A percentile compares a stretch with the other conserved stretches of the same genome.
Evolutionary conservation across 2,329 filamentous ascomycete species (phyloP).

Genomic region (Thielaviopsis musarum): DNA sequence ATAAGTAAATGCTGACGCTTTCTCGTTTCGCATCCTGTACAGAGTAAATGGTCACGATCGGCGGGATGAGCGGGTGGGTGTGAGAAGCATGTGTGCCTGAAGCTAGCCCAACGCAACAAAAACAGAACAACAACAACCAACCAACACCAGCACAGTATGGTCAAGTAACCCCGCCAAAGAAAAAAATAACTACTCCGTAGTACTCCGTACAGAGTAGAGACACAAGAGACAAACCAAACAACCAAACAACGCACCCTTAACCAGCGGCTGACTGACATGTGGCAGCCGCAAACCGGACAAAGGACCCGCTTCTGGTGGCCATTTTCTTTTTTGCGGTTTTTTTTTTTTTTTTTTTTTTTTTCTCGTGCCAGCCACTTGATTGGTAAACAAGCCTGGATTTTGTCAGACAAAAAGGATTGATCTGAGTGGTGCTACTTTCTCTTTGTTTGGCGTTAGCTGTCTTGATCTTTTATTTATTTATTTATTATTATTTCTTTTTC

Average conservation of each 20-base stretch:
- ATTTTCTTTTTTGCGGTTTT: background rate
- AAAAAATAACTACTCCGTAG: no score
- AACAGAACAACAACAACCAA: background rate
- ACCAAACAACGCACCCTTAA: background rate
- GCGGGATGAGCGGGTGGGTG: background rate
- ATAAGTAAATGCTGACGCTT: no score
- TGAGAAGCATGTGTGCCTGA: background rate
- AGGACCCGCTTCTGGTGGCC: background rate
- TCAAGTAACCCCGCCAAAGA: background rate
- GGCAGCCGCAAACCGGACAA: background rate
- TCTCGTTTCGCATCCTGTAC: no score
- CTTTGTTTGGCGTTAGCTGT: no score
- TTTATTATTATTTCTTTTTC: no score
- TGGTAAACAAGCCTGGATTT: no score
- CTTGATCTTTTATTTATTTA: no score
- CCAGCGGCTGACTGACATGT: background rate
- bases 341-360: background rate
- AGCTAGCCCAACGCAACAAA: background rate
- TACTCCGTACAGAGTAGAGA: background rate
- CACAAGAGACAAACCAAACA: background rate
- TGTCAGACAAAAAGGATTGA: no score
- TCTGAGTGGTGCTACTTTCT: no score
- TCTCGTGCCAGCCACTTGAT: no score
- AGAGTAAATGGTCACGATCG: background rate
- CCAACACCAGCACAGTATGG: no score